These are phyloP conservation scores for Helichrysum umbraculigerum DNA, from an alignment of 129 eudicot genomes.

Conservation along the genomic window DNA sequence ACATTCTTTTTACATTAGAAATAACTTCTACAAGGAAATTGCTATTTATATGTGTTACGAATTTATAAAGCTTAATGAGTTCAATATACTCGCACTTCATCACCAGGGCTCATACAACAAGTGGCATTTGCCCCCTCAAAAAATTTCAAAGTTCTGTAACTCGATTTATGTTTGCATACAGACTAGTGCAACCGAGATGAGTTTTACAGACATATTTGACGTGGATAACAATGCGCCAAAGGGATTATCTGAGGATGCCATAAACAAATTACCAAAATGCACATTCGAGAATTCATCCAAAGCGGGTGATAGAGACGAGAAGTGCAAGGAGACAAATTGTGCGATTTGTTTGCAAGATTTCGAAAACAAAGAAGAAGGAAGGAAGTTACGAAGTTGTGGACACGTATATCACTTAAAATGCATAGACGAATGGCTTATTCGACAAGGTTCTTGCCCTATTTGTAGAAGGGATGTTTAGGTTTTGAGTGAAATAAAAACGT, in stretches of 20 bases:
- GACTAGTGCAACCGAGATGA: slow-evolving; percentile 51
- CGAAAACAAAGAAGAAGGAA: slow-evolving; percentile 49
- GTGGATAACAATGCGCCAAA: slow-evolving; percentile 37
- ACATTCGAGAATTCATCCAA: slow-evolving; percentile 12
- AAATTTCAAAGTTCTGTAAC: no score
- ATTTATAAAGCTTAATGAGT: not conserved
- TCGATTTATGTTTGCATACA: slow-evolving; percentile 9
- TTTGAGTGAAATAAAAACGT: slow-evolving; percentile 16
- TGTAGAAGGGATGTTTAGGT: slow-evolving; percentile 50
- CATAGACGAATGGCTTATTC: slow-evolving; percentile 73
- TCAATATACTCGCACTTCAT: not conserved
- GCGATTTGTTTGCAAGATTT: slow-evolving; percentile 58
- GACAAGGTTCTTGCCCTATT: slow-evolving; percentile 72
- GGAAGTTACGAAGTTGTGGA: slow-evolving; percentile 47
- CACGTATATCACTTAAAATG: slow-evolving; percentile 65
- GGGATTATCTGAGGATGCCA: slow-evolving; percentile 53
- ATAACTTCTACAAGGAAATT: no score
- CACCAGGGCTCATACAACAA: no score
- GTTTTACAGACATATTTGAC: slow-evolving; percentile 51
- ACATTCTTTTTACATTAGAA: not conserved
- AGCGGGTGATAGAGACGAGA: not conserved
- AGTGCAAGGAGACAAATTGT: slow-evolving; percentile 34
- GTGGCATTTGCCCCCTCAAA: no score
- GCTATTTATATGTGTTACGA: no score
- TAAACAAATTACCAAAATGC: slow-evolving; percentile 46